A percentile compares a stretch with the other conserved stretches of the same genome.
phyloP scores from a whole-genome alignment of 495 filamentous ascomycete genomes.

The Jackrogersella minutella region DNA sequence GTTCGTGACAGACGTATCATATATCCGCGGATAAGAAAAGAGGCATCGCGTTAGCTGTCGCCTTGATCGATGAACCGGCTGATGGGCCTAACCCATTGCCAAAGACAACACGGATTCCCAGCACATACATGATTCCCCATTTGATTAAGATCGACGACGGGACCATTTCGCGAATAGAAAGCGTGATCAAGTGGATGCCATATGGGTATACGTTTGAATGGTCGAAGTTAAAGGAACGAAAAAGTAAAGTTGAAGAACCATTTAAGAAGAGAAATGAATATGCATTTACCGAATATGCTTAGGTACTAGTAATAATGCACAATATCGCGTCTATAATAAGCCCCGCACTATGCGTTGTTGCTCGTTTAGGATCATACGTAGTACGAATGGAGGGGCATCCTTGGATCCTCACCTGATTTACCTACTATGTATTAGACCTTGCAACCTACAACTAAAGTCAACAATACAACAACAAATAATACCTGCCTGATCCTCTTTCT shows the following conservation, averaged over 20 bases:
- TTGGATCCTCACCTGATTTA: neutral
- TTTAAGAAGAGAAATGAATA: neutral
- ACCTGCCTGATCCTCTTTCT: neutral
- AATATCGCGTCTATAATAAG: neutral
- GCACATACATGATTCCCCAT: constrained; percentile 39
- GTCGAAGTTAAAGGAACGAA: constrained; percentile 1
- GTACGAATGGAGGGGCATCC: constrained; percentile 29
- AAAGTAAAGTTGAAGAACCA: neutral
- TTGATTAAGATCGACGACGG: constrained; percentile 35
- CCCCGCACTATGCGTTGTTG: constrained; percentile 24
- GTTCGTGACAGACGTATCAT: constrained; percentile 37
- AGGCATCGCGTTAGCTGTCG: constrained; percentile 30
- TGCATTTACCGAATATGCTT: neutral
- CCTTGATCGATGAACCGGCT: constrained; percentile 37
- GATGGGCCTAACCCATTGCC: constrained; percentile 22
- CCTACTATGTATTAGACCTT: too few species aligned
- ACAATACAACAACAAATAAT: neutral
- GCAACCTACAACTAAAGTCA: too few species aligned
- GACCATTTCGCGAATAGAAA: constrained; percentile 33
- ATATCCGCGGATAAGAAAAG: constrained; percentile 18
- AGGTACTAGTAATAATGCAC: constrained; percentile 7
- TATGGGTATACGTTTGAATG: constrained; percentile 38
- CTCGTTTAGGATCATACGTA: neutral
- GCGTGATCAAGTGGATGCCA: constrained; percentile 39
- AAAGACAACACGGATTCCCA: constrained; percentile 24